phyloP scores from a whole-genome alignment of 2,329 filamentous ascomycete species.

The Ophiostoma ips region DNA sequence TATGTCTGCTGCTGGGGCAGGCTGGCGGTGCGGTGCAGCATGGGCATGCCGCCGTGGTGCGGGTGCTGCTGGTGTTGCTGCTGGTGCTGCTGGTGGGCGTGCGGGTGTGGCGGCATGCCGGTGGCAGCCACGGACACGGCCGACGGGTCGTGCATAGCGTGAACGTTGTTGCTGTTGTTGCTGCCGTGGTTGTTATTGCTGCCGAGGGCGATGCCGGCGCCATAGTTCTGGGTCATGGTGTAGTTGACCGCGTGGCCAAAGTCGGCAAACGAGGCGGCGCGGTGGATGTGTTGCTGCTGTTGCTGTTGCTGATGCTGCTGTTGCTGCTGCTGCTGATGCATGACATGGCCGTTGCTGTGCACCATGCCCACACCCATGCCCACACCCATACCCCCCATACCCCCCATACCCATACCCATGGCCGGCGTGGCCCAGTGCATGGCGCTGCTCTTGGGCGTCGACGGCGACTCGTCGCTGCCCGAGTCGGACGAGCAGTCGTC shows the following conservation, averaged over 20 bases:
- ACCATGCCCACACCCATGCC: too few species aligned
- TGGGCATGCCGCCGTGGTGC: constrained; percentile 25
- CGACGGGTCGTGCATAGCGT: too few species aligned
- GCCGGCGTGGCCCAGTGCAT: constrained; percentile 35
- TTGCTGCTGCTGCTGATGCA: constrained; percentile 23
- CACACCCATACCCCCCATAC: too few species aligned
- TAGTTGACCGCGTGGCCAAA: constrained; percentile 35
- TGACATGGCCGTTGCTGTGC: too few species aligned
- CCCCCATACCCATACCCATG: constrained; percentile 18
- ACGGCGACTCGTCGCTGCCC: constrained; percentile 44
- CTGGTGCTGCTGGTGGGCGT: constrained; percentile 33
- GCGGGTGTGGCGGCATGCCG: not conserved
- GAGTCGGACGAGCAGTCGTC: constrained; percentile 43
- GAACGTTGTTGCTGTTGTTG: too few species aligned
- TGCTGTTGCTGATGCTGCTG: constrained; percentile 12
- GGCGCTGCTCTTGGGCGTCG: constrained; percentile 39
- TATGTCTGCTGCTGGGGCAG: constrained; percentile 31
- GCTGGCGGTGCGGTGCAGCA: constrained; percentile 35
- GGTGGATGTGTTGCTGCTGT: constrained; percentile 25
- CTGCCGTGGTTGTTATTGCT: too few species aligned
- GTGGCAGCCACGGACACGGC: not conserved
- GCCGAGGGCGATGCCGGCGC: constrained; percentile 23
- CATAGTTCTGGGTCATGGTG: constrained; percentile 29
- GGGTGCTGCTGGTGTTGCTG: constrained; percentile 32
- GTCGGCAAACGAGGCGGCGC: constrained; percentile 40